A percentile compares a stretch with the other conserved stretches of the same genome.
phyloP scores from a whole-genome alignment of 2,329 filamentous ascomycete genomes.

The Aureobasidium sp. region DNA sequence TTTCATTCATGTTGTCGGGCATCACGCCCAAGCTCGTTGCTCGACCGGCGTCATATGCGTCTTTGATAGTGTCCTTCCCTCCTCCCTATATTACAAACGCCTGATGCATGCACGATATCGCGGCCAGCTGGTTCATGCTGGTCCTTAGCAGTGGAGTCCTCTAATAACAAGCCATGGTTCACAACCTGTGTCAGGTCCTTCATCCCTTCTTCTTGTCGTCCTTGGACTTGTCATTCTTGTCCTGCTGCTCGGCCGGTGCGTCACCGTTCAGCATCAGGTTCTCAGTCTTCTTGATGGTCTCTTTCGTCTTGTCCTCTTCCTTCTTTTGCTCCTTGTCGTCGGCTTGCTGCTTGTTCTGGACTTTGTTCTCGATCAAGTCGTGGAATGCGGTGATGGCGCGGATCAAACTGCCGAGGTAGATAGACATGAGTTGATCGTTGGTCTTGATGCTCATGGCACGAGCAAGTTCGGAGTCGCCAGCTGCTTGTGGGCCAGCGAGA shows the following conservation, averaged over 20 bases:
- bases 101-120: slow-evolving; percentile 8
- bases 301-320: slow-evolving; percentile 53
- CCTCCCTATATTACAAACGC: slow-evolving; percentile 15
- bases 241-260: slow-evolving; percentile 36
- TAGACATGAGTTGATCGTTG: slow-evolving; percentile 97
- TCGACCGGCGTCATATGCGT: slow-evolving; percentile 2
- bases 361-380: slow-evolving; percentile 99
- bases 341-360: slow-evolving; percentile 94
- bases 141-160: not conserved
- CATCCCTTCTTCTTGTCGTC: slow-evolving; percentile 45
- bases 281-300: slow-evolving; percentile 53
- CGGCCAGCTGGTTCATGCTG: not conserved
- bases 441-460: slow-evolving; percentile 98
- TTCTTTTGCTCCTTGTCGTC: slow-evolving; percentile 86
- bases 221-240: slow-evolving; percentile 39
- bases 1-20: slow-evolving; percentile 12
- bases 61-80: not conserved
- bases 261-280: slow-evolving; percentile 54
- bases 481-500: slow-evolving; percentile 51
- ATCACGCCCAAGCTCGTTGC: not conserved
- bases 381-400: slow-evolving; percentile 98
- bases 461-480: slow-evolving; percentile 76
- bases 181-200: slow-evolving; percentile 10
- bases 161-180: slow-evolving; percentile 1
- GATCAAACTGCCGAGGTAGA: slow-evolving; percentile 95